Evolutionary conservation across 1,284 basidiomycete species (phyloP), one percentile per base, ranked within the genome.

Genomic region (Tilletia setariae): DNA sequence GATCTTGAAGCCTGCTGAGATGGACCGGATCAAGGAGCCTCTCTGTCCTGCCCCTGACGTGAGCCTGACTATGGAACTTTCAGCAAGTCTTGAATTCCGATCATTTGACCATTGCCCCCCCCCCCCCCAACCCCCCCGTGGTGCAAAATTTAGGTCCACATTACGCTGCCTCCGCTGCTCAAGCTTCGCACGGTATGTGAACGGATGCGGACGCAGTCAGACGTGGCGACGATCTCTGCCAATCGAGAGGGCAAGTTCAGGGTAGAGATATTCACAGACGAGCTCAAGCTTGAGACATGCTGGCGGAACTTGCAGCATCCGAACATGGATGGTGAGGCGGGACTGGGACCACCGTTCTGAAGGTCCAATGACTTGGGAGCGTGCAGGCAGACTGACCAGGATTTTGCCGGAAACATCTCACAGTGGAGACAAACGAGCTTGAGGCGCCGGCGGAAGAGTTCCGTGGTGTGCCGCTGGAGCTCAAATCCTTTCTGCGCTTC

Each of bases 1-100:
- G 56, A 77, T 83, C 62, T 73, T 79, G 68, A 81, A 80, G 63
- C 74, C 75, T 8, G 72, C 75, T 35, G 81, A 83, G 65, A 72
- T 79, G 62, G 74, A 76, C 47, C 67, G 69, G 15, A 70, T 83
- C 21, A 77, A 77, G 25, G 81, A 83, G 59, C 81, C 81, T 8
- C 71, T 82, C 25, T 81, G 79, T 32, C 80, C 81, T 0, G 69
- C 69, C 1, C 79, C 81, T 9, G 79, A 83, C 15, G 81, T 80
- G 1, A 19, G 74, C n/a, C n/a, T n/a, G n/a, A n/a, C n/a, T n/a
- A n/a, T n/a, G n/a, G n/a, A n/a, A 62, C 16, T 4, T 42, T n/a
- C 2, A 13, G 2, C 15, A 25, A 30, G 32, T 15, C 15, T 4
- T 28, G 19, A 44, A 19, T 44, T 19, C 9, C 43, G 43, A 44